Conservation (phyloP, 2,329 filamentous ascomycete species). For the Onygenales sp. region DNA sequence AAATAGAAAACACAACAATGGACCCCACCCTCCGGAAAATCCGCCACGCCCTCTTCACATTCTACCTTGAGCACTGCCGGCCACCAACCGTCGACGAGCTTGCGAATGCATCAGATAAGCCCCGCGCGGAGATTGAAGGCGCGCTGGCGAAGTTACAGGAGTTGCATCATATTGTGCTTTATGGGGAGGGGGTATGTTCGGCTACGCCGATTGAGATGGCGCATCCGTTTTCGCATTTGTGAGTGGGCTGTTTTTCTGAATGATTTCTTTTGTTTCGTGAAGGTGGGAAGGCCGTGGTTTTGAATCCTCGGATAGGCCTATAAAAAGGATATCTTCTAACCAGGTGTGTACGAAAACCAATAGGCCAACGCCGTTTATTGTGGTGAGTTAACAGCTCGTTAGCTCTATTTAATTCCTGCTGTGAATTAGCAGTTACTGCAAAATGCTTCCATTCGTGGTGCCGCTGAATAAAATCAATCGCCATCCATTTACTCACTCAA, state of each 20-base stretch:
- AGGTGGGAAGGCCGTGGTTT: no score
- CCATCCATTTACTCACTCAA: neutral
- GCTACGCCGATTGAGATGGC: constrained; percentile 2
- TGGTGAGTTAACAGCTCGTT: neutral
- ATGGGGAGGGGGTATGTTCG: neutral
- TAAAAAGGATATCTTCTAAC: no score
- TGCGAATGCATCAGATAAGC: neutral
- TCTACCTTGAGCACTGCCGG: constrained; percentile 1
- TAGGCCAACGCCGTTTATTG: constrained; percentile 1
- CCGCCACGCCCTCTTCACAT: neutral
- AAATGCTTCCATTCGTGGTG: no score
- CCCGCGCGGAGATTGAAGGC: neutral
- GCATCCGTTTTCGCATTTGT: constrained; percentile 4
- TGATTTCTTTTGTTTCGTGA: neutral
- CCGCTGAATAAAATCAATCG: no score
- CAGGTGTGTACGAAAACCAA: neutral
- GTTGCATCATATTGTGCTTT: constrained; percentile 3
- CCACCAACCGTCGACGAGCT: constrained; percentile 2
- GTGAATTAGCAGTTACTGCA: no score
- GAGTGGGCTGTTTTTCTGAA: neutral
- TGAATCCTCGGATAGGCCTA: no score
- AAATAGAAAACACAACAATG: neutral
- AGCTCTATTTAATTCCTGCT: no score
- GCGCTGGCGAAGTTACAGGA: neutral
- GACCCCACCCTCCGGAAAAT: neutral